These are phyloP conservation scores for Pseudogymnoascus sp. DNA, from an alignment of 2,329 filamentous ascomycete species.

Conservation along the genomic window DNA sequence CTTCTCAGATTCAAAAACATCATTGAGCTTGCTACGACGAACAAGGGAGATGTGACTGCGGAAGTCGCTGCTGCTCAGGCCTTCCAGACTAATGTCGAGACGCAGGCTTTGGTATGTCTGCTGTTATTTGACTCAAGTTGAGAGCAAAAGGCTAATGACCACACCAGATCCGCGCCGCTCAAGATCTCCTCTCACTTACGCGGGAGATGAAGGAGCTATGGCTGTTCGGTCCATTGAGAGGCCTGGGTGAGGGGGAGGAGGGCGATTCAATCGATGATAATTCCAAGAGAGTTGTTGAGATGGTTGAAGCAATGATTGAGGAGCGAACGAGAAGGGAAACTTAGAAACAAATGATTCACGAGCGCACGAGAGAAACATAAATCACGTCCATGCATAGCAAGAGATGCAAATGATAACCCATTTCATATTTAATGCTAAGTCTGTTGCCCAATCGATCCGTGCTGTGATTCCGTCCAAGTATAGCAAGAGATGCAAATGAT, in stretches of 20 bases:
- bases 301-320: slow-evolving; percentile 23
- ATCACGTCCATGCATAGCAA: not conserved
- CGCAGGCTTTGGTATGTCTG: slow-evolving; percentile 22
- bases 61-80: slow-evolving; percentile 25
- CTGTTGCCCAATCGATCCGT: not conserved
- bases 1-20: slow-evolving; percentile 38
- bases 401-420: not conserved
- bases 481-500: not conserved
- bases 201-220: slow-evolving; percentile 43
- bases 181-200: slow-evolving; percentile 39
- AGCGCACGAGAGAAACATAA: not conserved
- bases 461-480: not conserved
- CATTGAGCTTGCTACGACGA: slow-evolving; percentile 23
- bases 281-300: slow-evolving; percentile 24
- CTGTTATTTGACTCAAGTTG: slow-evolving; percentile 2
- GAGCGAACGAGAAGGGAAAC: slow-evolving; percentile 11
- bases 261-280: slow-evolving; percentile 32
- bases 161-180: slow-evolving; percentile 23
- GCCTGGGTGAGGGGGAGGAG: slow-evolving; percentile 35
- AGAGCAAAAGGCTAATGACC: not conserved
- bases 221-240: slow-evolving; percentile 39
- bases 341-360: not conserved
- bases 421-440: not conserved
- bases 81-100: slow-evolving; percentile 28
- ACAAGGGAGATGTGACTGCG: slow-evolving; percentile 22